Base-by-base conservation (phyloP, 108 stramenopile genomes). In the Pseudonitzschia multiseries region DNA sequence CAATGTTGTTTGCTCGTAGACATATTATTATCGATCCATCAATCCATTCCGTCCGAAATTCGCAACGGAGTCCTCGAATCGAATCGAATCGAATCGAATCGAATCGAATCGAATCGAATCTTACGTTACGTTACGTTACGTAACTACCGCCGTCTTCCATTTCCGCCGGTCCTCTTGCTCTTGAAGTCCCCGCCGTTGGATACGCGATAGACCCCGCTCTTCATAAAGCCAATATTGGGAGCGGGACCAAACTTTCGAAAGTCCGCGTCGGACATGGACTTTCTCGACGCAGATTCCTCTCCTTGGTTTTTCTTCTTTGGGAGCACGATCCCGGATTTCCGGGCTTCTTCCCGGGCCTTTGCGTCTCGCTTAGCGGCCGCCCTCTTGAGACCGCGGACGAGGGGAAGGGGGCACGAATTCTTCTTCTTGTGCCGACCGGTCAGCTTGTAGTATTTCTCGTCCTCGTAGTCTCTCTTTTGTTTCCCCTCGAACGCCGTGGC, bases 141-240 rank as follows among this genome's bases (percentile, higher is more conserved):
- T n/a, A n/a, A 52, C n/a, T 10, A 56, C n/a, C 54, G 54, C 54
- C 54, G 2, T 24, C 54, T 56, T 2, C 26, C 26, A 2, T 56
- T 56, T 10, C 54, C 54, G 10, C 54, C 54, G 10, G 12, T 56
- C 24, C 54, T 56, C 54, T 56, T 56, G 22, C 26, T 56, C 13
- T 48, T 48, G 18, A 48, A 48, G 46, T 48, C 46, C 26, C 54
- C 54, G 24, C 26, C 26, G 10, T 56, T 56, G 1, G 54, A 56
- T 10, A 56, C 89, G 62, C 76, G 76, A 61, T 86, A 76, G 52
- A 91, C 80, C 21, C 93, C 93, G 46, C 79, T 81, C 20, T 69
- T 85, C 89, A 91, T 88, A 52, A 90, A 90, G 4, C 93, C 93
- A 69, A 91, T 84, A 65, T 67, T 83, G 13, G 93, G 93, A 8